These are phyloP conservation scores for Acer saccharum DNA, from an alignment of 345 rosid genomes.

Conservation along the genomic window DNA sequence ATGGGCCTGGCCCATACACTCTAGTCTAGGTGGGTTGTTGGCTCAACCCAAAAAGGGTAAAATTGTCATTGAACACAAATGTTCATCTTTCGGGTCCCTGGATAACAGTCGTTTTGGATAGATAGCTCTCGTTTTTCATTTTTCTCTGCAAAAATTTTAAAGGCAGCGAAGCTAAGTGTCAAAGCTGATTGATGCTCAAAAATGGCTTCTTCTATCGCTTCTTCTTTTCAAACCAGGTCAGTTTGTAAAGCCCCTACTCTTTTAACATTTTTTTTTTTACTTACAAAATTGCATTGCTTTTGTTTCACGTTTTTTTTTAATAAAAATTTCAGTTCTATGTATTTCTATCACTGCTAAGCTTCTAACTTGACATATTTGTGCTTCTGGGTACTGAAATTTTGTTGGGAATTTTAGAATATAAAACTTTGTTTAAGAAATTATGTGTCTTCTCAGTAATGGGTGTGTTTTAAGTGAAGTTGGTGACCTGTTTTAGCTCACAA, in stretches of 20 bases:
- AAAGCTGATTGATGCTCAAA: slow-evolving; percentile 36
- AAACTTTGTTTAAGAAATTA: neutral
- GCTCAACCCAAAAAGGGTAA: neutral
- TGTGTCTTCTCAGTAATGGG: neutral
- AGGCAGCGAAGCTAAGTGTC: neutral
- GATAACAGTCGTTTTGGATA: slow-evolving; percentile 8
- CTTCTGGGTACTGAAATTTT: neutral
- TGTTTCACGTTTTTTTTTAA: neutral
- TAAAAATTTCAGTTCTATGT: neutral
- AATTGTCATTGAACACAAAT: neutral
- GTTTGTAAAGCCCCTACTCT: neutral
- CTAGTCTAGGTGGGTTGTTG: neutral
- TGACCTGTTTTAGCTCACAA: neutral
- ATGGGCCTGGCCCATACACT: neutral
- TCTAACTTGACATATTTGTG: neutral
- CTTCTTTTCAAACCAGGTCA: slow-evolving; percentile 70
- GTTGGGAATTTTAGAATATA: neutral
- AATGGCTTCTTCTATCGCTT: slow-evolving; percentile 68
- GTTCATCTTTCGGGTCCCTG: neutral
- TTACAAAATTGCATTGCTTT: neutral
- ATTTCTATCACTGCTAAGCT: slow-evolving; percentile 4
- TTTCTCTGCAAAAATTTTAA: neutral
- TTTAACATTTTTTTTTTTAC: neutral
- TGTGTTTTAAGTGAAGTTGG: neutral
- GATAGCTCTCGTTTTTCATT: neutral